phyloP scores from a whole-genome alignment of 495 filamentous ascomycete species.

The Margaritispora aquatica region DNA sequence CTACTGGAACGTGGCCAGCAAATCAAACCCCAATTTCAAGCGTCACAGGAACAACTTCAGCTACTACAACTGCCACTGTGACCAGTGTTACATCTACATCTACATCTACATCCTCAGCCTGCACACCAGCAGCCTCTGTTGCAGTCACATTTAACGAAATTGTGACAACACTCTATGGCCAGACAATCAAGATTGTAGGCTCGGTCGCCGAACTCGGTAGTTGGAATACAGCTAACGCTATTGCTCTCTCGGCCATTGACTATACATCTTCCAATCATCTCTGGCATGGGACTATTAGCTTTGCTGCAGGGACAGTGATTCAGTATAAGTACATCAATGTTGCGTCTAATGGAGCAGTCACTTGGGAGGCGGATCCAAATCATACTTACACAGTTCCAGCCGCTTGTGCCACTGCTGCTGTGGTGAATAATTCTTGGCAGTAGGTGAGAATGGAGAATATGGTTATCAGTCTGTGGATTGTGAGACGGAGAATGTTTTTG shows the following conservation, averaged over 20 bases:
- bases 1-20: slow-evolving; percentile 48
- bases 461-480: background rate
- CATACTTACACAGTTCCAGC: slow-evolving; percentile 47
- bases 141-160: slow-evolving; percentile 33
- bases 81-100: slow-evolving; percentile 32
- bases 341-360: slow-evolving; percentile 42
- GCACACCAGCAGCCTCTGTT: slow-evolving; percentile 29
- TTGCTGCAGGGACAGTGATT: slow-evolving; percentile 39
- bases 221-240: slow-evolving; percentile 24
- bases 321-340: slow-evolving; percentile 67
- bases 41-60: slow-evolving; percentile 40
- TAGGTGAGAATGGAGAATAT: background rate
- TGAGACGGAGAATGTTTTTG: no score
- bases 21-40: slow-evolving; percentile 39
- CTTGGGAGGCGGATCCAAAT: slow-evolving; percentile 64
- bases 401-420: slow-evolving; percentile 37
- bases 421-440: slow-evolving; percentile 35
- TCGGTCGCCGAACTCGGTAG: slow-evolving; percentile 20
- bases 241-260: slow-evolving; percentile 18
- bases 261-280: slow-evolving; percentile 26
- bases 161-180: slow-evolving; percentile 41
- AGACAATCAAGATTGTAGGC: slow-evolving; percentile 37
- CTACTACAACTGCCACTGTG: slow-evolving; percentile 30
- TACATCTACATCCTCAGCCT: slow-evolving; percentile 32
- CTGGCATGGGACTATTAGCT: slow-evolving; percentile 29